phyloP scores from a whole-genome alignment of 75 land plant genomes.

The Pinus albicaulis region DNA sequence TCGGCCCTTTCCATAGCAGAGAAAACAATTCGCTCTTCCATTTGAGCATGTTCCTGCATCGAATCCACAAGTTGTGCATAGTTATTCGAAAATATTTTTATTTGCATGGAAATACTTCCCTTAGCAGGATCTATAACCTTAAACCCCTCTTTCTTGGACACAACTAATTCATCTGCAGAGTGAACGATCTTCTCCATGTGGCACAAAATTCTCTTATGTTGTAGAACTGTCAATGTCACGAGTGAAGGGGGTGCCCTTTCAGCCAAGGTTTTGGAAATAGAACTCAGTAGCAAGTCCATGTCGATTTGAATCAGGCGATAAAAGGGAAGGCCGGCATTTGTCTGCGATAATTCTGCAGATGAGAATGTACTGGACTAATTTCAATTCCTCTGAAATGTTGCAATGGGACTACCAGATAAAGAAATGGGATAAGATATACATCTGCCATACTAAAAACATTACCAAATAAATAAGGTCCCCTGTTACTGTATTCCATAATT shows the following conservation, averaged over 20 bases:
- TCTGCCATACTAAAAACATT: constrained; percentile 36
- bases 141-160: constrained; percentile 18
- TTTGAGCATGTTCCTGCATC: constrained; percentile 90
- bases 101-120: constrained; percentile 45
- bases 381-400: constrained; percentile 33
- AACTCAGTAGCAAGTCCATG: constrained; percentile 17
- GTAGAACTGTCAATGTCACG: constrained; percentile 44
- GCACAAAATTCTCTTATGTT: constrained; percentile 68
- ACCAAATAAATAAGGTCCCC: constrained; percentile 42
- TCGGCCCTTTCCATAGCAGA: constrained; percentile 63
- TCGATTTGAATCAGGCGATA: constrained; percentile 35
- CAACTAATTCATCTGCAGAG: constrained; percentile 55
- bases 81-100: constrained; percentile 45
- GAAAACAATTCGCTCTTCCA: constrained; percentile 86
- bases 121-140: constrained; percentile 21
- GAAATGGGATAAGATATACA: constrained; percentile 50
- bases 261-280: constrained; percentile 17
- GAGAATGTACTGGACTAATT: constrained; percentile 16
- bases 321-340: constrained; percentile 26
- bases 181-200: constrained; percentile 64
- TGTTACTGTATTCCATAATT: constrained; percentile 14
- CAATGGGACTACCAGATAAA: constrained; percentile 19
- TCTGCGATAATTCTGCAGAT: constrained; percentile 22
- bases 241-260: constrained; percentile 39
- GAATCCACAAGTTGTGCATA: constrained; percentile 61